A percentile compares a stretch with the other conserved stretches of the same genome.
Evolutionary conservation across 73 alveolate genomes (phyloP).

Genomic region (Paramecium sexaurelia): DNA sequence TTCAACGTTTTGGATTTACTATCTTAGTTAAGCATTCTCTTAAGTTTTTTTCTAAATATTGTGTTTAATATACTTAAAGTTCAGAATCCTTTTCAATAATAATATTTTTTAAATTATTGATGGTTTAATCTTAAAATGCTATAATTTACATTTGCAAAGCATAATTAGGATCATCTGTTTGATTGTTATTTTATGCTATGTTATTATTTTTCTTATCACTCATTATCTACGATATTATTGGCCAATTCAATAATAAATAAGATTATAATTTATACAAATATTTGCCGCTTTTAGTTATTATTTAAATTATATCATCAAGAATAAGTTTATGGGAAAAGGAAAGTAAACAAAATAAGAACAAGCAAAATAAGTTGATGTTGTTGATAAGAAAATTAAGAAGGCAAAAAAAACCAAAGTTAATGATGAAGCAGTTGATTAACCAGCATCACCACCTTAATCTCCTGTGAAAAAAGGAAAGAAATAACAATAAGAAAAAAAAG

Average conservation of each 20-base stretch:
- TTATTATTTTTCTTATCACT: background rate
- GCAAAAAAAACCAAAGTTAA: background rate
- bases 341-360: background rate
- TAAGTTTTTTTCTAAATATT: background rate
- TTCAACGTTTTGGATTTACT: background rate
- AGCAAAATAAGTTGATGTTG: background rate
- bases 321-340: background rate
- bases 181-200: background rate
- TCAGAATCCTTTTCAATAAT: conserved; percentile 6
- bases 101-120: conserved; percentile 11
- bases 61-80: background rate
- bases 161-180: background rate
- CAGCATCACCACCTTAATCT: background rate
- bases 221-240: conserved; percentile 10
- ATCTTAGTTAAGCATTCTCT: background rate
- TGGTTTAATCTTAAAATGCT: conserved; percentile 27
- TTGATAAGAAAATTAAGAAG: background rate
- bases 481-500: background rate
- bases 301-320: background rate
- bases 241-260: background rate
- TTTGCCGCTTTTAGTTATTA: conserved; percentile 15
- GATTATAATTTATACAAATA: conserved; percentile 33
- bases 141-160: conserved; percentile 48
- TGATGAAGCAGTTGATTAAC: background rate
- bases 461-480: conserved; percentile 1